Conservation (phyloP, 352 stramenopile genomes). For the Phytophthora melonis region DNA sequence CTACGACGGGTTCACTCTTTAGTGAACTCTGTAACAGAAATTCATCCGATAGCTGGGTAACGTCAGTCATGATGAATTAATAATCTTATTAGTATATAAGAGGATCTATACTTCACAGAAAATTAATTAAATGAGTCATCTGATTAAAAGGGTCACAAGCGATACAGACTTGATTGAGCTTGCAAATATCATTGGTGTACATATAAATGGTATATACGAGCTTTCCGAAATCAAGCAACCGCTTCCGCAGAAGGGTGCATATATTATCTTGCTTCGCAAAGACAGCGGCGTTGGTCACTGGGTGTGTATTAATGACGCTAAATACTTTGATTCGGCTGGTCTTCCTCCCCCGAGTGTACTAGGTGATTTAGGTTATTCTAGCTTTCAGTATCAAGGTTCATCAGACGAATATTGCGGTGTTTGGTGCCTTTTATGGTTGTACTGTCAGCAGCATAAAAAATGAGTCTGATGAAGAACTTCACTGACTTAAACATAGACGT, state of each 20-base stretch:
- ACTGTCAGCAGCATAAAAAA: conserved; percentile 18
- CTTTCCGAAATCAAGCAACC: neutral
- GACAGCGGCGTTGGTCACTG: conserved; percentile 14
- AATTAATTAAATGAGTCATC: too few relatives aligned
- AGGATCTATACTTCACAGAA: too few relatives aligned
- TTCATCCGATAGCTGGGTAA: neutral
- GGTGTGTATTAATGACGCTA: neutral
- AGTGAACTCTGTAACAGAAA: neutral
- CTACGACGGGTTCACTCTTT: neutral
- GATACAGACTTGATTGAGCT: too few relatives aligned
- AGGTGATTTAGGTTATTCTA: conserved; percentile 9
- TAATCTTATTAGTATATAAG: too few relatives aligned
- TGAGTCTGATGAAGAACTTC: conserved; percentile 14
- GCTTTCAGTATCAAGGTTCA: conserved; percentile 2
- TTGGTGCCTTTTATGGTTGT: conserved; percentile 19
- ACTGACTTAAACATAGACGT: conserved; percentile 22
- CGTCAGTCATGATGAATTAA: neutral
- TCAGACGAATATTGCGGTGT: conserved; percentile 14
- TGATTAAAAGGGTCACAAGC: too few relatives aligned
- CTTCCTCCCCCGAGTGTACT: neutral
- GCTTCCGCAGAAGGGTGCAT: neutral
- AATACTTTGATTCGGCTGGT: conserved; percentile 14
- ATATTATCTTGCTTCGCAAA: conserved; percentile 12
- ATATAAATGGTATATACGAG: too few relatives aligned
- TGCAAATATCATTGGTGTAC: too few relatives aligned